phyloP scores from a whole-genome alignment of 768 basidiomycete species.

The Lepiota subincarnata region DNA sequence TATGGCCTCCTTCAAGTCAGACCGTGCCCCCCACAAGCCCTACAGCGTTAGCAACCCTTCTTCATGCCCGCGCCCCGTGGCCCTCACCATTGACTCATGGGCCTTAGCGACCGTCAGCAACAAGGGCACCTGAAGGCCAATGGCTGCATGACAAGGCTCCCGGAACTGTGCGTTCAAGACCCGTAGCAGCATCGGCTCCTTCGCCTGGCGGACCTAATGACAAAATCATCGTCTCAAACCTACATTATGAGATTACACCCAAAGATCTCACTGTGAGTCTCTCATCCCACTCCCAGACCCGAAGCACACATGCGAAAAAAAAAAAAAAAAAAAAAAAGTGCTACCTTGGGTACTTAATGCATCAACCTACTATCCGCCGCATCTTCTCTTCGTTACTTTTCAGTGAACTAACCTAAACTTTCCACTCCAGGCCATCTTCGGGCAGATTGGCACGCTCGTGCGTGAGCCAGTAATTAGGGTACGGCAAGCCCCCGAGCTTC shows the following conservation, averaged over 20 bases:
- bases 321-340: too few relatives aligned
- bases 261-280: slow-evolving; percentile 79
- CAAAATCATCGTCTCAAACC: slow-evolving; percentile 58
- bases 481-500: slow-evolving; percentile 70
- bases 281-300: neutral
- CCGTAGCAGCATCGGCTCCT: slow-evolving; percentile 14
- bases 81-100: neutral
- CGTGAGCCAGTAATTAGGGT: slow-evolving; percentile 94
- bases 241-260: slow-evolving; percentile 90
- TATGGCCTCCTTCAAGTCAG: slow-evolving; percentile 24
- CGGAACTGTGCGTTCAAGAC: slow-evolving; percentile 31
- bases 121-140: slow-evolving; percentile 52
- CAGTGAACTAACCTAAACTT: neutral
- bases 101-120: slow-evolving; percentile 49
- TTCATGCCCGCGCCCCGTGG: neutral
- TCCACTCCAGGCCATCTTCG: slow-evolving; percentile 72
- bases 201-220: slow-evolving; percentile 30
- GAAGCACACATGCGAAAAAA: too few relatives aligned
- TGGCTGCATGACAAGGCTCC: slow-evolving; percentile 68
- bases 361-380: neutral
- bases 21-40: slow-evolving; percentile 21
- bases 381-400: neutral
- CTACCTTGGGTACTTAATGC: too few relatives aligned
- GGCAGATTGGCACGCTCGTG: slow-evolving; percentile 87
- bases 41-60: slow-evolving; percentile 20